phyloP scores from a whole-genome alignment of 495 filamentous ascomycete genomes.

The Niebla homalea region DNA sequence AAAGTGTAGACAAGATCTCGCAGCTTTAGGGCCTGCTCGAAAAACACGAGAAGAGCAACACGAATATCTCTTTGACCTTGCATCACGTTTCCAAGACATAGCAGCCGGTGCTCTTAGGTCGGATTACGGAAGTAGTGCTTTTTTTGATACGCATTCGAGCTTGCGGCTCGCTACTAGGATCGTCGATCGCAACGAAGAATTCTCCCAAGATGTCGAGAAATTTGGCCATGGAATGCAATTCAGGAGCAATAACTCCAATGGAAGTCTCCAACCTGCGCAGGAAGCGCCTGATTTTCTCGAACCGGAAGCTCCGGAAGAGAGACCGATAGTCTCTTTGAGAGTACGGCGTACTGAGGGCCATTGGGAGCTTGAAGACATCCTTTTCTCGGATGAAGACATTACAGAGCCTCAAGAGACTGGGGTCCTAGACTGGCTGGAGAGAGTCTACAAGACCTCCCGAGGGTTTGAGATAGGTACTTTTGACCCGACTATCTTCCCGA shows the following conservation, averaged over 20 bases:
- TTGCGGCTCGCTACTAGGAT: constrained; percentile 35
- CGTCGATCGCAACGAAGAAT: constrained; percentile 23
- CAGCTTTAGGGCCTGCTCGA: constrained; percentile 20
- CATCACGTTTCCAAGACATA: constrained; percentile 23
- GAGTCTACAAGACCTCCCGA: constrained; percentile 20
- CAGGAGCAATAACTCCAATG: not conserved
- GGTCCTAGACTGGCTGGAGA: constrained; percentile 24
- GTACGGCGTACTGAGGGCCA: constrained; percentile 1
- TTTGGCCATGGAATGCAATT: not conserved
- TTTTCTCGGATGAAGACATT: constrained; percentile 5
- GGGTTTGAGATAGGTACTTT: constrained; percentile 29
- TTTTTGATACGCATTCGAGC: constrained; percentile 24
- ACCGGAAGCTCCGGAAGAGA: too few species aligned
- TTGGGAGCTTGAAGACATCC: constrained; percentile 19
- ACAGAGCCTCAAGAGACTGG: not conserved
- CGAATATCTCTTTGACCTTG: constrained; percentile 20
- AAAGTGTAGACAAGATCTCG: constrained; percentile 15
- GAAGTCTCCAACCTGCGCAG: too few species aligned
- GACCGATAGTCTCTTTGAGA: not conserved
- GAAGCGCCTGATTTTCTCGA: too few species aligned
- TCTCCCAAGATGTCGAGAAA: not conserved
- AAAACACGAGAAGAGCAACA: constrained; percentile 24
- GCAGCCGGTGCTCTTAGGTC: constrained; percentile 24
- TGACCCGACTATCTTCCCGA: constrained; percentile 23
- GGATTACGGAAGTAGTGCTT: constrained; percentile 26